Evolutionary conservation across 2,329 filamentous ascomycete genomes (phyloP).

Genomic region (Scedosporium boydii): DNA sequence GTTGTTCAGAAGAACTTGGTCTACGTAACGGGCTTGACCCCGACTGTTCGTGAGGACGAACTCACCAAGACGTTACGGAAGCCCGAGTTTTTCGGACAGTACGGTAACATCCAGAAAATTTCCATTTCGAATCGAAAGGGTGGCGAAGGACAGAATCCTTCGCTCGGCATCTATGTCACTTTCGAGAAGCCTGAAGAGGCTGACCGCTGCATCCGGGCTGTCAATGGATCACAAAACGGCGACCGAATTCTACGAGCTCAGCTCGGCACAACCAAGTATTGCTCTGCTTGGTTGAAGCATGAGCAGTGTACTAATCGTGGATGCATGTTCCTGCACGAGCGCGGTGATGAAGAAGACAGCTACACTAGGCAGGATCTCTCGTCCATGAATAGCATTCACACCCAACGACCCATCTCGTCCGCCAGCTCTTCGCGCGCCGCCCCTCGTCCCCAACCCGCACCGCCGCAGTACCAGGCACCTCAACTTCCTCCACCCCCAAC

Average conservation of each 20-base stretch:
- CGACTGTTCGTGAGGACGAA: conserved; percentile 85
- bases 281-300: conserved; percentile 89
- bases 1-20: conserved; percentile 98
- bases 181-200: conserved; percentile 90
- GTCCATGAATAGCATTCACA: conserved; percentile 83
- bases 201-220: conserved; percentile 77
- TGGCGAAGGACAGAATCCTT: conserved; percentile 65
- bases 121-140: conserved; percentile 94
- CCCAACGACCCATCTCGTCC: conserved; percentile 55
- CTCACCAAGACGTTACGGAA: conserved; percentile 83
- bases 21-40: conserved; percentile 91
- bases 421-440: conserved; percentile 43
- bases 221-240: conserved; percentile 86
- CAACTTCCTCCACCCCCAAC: conserved; percentile 16
- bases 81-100: conserved; percentile 92
- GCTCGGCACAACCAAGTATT: conserved; percentile 92
- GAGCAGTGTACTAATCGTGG: conserved; percentile 92
- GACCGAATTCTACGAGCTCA: conserved; percentile 74
- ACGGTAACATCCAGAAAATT: conserved; percentile 97
- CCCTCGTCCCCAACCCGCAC: conserved; percentile 29
- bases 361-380: conserved; percentile 92
- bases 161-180: conserved; percentile 96
- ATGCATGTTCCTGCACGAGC: conserved; percentile 97
- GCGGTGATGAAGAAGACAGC: conserved; percentile 95
- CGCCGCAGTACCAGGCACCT: neutral